These are phyloP conservation scores for Sugiyamaella americana DNA, from an alignment of 805 yeast species.

Conservation along the genomic window DNA sequence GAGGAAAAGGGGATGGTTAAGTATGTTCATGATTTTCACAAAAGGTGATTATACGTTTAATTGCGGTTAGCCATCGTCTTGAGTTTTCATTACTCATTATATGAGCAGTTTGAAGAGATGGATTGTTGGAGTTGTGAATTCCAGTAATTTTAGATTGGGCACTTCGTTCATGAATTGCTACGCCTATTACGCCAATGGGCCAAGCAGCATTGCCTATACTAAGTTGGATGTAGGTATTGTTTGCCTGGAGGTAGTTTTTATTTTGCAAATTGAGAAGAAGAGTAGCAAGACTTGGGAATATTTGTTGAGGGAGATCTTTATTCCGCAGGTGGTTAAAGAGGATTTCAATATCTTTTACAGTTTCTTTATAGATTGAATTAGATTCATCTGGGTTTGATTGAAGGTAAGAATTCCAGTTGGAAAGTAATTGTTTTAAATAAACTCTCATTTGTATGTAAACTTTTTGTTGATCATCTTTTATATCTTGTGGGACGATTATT, in stretches of 20 bases:
- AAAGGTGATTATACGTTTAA: slow-evolving; percentile 67
- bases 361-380: slow-evolving; percentile 35
- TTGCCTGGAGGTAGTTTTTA: slow-evolving; percentile 45
- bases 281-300: slow-evolving; percentile 51
- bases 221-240: slow-evolving; percentile 63
- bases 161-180: slow-evolving; percentile 73
- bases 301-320: slow-evolving; percentile 34
- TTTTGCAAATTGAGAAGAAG: slow-evolving; percentile 56
- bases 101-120: slow-evolving; percentile 43
- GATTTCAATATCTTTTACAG: slow-evolving; percentile 46
- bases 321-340: slow-evolving; percentile 49
- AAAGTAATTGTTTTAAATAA: slow-evolving; percentile 42
- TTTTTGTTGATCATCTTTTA: slow-evolving; percentile 30
- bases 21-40: too few species aligned
- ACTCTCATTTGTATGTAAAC: slow-evolving; percentile 40
- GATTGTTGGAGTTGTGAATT: slow-evolving; percentile 20
- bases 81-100: slow-evolving; percentile 75
- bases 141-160: slow-evolving; percentile 55
- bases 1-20: too few species aligned
- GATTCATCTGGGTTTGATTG: slow-evolving; percentile 28
- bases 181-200: slow-evolving; percentile 81
- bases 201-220: slow-evolving; percentile 86
- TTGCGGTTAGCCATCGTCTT: slow-evolving; percentile 66
- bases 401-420: slow-evolving; percentile 34
- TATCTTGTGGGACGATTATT: slow-evolving; percentile 30